Evolutionary conservation across 2,329 filamentous ascomycete species (phyloP).

Genomic region (Hypoxylon sp.): DNA sequence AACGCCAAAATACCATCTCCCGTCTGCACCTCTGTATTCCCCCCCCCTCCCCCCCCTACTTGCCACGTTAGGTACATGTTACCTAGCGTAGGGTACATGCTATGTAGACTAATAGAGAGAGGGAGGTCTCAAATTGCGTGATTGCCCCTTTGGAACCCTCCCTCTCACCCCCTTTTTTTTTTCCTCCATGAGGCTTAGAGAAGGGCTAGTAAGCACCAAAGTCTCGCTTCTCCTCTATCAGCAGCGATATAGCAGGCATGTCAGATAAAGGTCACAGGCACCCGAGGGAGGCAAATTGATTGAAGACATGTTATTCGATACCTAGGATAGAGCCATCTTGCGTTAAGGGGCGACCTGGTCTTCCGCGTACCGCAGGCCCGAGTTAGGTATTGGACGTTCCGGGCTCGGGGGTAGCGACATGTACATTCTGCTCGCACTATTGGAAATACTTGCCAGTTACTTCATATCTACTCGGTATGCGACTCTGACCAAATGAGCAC

Average conservation of each 20-base stretch:
- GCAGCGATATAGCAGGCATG: no score
- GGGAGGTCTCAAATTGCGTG: conserved; percentile 23
- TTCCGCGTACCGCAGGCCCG: no score
- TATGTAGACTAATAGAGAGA: not conserved
- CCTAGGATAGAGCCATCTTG: no score
- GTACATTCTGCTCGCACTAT: not conserved
- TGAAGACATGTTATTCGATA: no score
- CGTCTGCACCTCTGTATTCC: not conserved
- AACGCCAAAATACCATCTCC: not conserved
- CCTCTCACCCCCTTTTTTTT: conserved; percentile 4
- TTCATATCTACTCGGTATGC: conserved; percentile 26
- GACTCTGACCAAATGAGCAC: conserved; percentile 32
- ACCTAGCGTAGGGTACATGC: not conserved
- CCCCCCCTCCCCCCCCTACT: not conserved
- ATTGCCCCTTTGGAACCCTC: not conserved
- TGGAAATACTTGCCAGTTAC: no score
- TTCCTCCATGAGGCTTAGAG: conserved; percentile 20
- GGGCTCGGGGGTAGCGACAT: conserved; percentile 22
- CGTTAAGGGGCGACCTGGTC: no score
- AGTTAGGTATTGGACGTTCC: no score
- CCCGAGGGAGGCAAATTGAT: conserved; percentile 21
- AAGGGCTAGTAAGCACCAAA: conserved; percentile 35
- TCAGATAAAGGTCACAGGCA: no score
- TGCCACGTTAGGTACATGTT: not conserved
- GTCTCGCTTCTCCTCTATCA: conserved; percentile 9